Evolutionary conservation across 768 basidiomycete species (phyloP).

Genomic region (Coprinopsis marcescibilis): DNA sequence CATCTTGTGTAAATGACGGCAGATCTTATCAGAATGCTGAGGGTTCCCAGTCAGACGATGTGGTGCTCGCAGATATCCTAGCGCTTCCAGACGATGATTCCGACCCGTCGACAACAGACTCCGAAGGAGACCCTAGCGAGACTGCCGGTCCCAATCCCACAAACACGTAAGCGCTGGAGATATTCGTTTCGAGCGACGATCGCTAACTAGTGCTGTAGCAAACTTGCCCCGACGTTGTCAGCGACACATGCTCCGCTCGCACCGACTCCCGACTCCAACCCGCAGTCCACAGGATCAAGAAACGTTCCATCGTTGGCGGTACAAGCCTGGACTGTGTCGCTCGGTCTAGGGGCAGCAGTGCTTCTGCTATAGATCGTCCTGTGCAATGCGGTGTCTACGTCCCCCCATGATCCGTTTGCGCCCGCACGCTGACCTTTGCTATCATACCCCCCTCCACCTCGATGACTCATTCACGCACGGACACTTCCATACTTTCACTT

Average conservation of each 20-base stretch:
- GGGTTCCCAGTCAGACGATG: slow-evolving; percentile 28
- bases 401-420: too few relatives aligned
- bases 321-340: background rate
- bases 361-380: background rate
- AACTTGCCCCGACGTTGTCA: too few relatives aligned
- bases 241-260: too few relatives aligned
- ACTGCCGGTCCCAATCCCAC: too few relatives aligned
- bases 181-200: too few relatives aligned
- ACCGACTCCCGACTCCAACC: background rate
- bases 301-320: background rate
- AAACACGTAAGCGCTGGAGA: too few relatives aligned
- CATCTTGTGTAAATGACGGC: slow-evolving; percentile 33
- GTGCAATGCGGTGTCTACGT: too few relatives aligned
- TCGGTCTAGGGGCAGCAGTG: background rate
- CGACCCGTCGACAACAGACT: background rate
- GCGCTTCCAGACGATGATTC: slow-evolving; percentile 11
- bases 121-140: background rate
- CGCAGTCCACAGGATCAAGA: background rate
- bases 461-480: too few relatives aligned
- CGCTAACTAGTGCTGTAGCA: too few relatives aligned
- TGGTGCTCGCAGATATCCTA: slow-evolving; percentile 20
- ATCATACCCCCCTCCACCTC: too few relatives aligned
- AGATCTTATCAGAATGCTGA: slow-evolving; percentile 44
- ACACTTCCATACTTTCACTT: too few relatives aligned
- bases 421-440: too few relatives aligned